phyloP scores from a whole-genome alignment of 805 yeast species.

The Yamadazyma laniorum region DNA sequence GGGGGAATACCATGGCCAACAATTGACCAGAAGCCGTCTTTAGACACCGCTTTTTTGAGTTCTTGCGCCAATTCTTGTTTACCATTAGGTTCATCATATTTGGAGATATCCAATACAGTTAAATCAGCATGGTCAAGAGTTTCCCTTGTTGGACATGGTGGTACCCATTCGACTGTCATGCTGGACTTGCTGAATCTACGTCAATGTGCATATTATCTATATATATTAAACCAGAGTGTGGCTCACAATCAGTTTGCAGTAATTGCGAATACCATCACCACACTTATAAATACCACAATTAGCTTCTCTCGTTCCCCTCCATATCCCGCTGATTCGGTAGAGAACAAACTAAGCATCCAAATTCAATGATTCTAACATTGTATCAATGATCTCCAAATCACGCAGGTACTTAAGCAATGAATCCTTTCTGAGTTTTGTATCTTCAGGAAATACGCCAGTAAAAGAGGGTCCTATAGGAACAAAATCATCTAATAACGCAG shows the following conservation, averaged over 20 bases:
- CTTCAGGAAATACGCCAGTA: conserved; percentile 10
- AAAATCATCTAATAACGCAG: conserved; percentile 23
- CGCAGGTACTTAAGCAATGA: conserved; percentile 18
- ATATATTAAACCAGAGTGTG: background rate
- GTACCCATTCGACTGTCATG: conserved; percentile 18
- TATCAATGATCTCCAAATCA: conserved; percentile 30
- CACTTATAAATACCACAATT: background rate
- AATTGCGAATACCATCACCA: background rate
- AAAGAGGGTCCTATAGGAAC: conserved; percentile 20
- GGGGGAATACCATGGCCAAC: conserved; percentile 23
- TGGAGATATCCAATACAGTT: conserved; percentile 24
- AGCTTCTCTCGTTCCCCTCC: no score
- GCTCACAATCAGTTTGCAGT: background rate
- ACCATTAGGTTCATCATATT: conserved; percentile 26
- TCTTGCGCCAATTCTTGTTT: conserved; percentile 26
- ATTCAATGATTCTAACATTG: conserved; percentile 23
- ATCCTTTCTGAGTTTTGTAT: conserved; percentile 9
- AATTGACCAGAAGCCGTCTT: conserved; percentile 34
- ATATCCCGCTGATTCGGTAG: no score
- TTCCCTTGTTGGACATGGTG: conserved; percentile 26
- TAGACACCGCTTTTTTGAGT: conserved; percentile 24
- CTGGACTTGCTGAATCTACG: no score
- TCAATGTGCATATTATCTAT: conserved; percentile 1
- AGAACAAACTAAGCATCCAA: conserved; percentile 25
- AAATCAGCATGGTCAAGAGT: conserved; percentile 33